These are phyloP conservation scores for Tetrapisispora namnaoensis DNA, from an alignment of 805 yeast genomes.

Conservation along the genomic window DNA sequence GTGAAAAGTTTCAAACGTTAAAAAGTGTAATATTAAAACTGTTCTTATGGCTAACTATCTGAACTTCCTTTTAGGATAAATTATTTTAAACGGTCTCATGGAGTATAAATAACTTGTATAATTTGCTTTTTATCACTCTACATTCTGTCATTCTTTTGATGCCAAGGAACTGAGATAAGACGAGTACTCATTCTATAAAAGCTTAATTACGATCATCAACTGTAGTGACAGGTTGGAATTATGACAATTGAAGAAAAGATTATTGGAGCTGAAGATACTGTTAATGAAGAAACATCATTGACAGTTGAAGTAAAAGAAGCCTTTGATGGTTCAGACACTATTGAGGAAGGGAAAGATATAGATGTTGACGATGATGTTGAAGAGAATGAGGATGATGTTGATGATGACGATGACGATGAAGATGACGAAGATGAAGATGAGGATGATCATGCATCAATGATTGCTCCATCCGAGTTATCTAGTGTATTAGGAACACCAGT, in stretches of 20 bases:
- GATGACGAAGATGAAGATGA: slow-evolving; percentile 6
- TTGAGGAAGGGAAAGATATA: neutral
- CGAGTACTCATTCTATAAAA: too few relatives aligned
- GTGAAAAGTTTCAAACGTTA: neutral
- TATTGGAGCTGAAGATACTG: slow-evolving; percentile 9
- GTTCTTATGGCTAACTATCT: too few relatives aligned
- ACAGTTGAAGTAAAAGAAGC: neutral
- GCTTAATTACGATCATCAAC: too few relatives aligned
- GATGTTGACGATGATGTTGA: neutral
- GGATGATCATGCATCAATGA: slow-evolving; percentile 4
- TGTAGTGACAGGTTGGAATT: neutral
- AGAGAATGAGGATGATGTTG: neutral
- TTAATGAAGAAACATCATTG: slow-evolving; percentile 2
- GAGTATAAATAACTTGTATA: neutral
- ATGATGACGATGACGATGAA: slow-evolving; percentile 5
- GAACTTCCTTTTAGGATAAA: too few relatives aligned
- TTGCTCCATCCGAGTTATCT: neutral
- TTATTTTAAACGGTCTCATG: too few relatives aligned
- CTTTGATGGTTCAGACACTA: neutral
- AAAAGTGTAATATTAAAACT: too few relatives aligned
- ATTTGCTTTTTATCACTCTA: neutral
- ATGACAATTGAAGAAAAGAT: slow-evolving; percentile 5
- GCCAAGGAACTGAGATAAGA: too few relatives aligned
- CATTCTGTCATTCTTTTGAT: neutral
- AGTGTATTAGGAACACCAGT: neutral